Evolutionary conservation across 345 rosid species (phyloP), one percentile per base, ranked within the genome.

Genomic region (Lepidium sativum): DNA sequence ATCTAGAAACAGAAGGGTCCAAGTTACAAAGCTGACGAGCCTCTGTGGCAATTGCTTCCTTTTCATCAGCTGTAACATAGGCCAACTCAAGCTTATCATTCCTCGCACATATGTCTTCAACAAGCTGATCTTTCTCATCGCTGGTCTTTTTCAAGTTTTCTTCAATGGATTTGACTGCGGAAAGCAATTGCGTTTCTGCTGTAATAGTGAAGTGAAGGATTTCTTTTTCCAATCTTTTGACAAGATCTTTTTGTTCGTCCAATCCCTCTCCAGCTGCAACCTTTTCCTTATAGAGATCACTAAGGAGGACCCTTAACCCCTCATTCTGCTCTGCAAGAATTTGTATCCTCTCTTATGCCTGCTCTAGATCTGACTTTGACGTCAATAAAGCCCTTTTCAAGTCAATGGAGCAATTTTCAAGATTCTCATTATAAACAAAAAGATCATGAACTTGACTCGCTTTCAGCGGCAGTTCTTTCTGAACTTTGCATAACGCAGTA

Each of bases 31-130:
- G 96, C 89, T 85, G 96, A 14, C 85, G 86, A 48, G 95, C 87
- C 81, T 89, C 96, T 63, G 77, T 75, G 4, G 95, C 83, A 51
- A 81, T 70, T 68, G 98, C 98, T 78, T 85, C 96, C 2, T 85
- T 85, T 83, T 89, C 98, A 76, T 92, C 96, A 67, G 84, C 95
- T 68, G 81, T 40, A 59, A 83, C 83, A 78, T 75, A 77, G 51
- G 87, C 85, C 85, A 86, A 63, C 56, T 78, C 85, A 69, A 89
- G 84, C 77, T 84, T 78, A 39, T 85, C 78, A 59, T 78, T 89
- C 66, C 89, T 57, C 23, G 78, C 78, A 76, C 67, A 33, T 58
- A 89, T 81, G 77, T 92, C 84, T 54, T 76, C 86, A 12, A 18
- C 64, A 37, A 87, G 87, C 49, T 83, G 69, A 40, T 84, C 89